Base-by-base conservation (phyloP, 1,284 basidiomycete species). In the Ceratorhiza oryzae-sativae region DNA sequence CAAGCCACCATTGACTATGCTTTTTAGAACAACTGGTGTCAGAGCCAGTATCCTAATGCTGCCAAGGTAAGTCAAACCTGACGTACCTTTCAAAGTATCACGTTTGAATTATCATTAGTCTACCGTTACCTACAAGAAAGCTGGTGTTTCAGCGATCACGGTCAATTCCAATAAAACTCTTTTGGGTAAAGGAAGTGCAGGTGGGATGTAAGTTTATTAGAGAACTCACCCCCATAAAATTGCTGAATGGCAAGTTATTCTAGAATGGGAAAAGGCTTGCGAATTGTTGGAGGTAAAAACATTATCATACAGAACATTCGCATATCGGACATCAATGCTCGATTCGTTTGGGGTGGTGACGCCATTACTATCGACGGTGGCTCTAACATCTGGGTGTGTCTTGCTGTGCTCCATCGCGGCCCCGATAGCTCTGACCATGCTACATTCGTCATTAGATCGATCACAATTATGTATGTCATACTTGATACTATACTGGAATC, bases 291-390 rank as follows among this genome's bases (percentile, higher is more conserved):
- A 8, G 79, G 77, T 0, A 75, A 76, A 55, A 81, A 82, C 67
- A 77, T 81, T 48, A 80, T 80, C 71, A 76, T 81, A 61, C 79
- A 81, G 74, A 81, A 79, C 49, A 75, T 80, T 46, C 70, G 75
- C 34, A 79, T 80, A 39, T 76, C 75, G 20, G 73, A 77, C 41
- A 74, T 78, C 41, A 78, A 76, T 65, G 62, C 75, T 4, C 62
- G 75, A 61, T 77, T 71, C 63, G 77, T 78, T 36, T 78, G 78
- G 78, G 77, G 78, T 13, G 78, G 78, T 23, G 78, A 79, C 49
- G 78, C 73, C 13, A 71, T 77, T 42, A 75, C 68, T 8, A 58
- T 78, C 4, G 63, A 67, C 27, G 74, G 74, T 18, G 68, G 74
- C 12, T 73, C 73, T 27, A 63, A 77, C 25, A 53, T 78, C 3